phyloP scores from a whole-genome alignment of 1,139 yeast genomes.

The Diutina siamensis region DNA sequence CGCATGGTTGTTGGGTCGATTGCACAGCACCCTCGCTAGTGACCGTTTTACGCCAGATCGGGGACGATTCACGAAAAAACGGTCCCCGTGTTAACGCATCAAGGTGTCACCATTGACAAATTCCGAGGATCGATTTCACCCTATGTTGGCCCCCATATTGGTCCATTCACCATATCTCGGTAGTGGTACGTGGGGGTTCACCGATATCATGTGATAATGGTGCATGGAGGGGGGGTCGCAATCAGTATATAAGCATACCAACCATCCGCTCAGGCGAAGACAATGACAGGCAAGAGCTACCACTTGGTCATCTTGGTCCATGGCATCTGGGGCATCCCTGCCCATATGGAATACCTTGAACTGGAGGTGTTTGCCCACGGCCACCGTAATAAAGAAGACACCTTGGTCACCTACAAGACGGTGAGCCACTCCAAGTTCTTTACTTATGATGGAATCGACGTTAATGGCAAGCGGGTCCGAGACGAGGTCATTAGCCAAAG shows the following conservation, averaged over 20 bases:
- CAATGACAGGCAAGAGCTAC: not conserved
- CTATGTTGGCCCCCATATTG: too few relatives aligned
- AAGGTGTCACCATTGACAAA: too few relatives aligned
- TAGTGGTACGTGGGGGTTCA: not conserved
- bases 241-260: not conserved
- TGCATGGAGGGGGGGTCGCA: not conserved
- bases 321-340: constrained; percentile 57
- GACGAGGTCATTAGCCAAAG: constrained; percentile 50
- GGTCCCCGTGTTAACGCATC: too few relatives aligned
- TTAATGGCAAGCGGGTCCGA: constrained; percentile 69
- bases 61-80: too few relatives aligned
- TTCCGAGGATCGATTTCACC: too few relatives aligned
- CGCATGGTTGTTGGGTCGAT: too few relatives aligned
- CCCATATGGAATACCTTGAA: constrained; percentile 52
- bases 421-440: constrained; percentile 53
- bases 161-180: too few relatives aligned
- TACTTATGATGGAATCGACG: constrained; percentile 80
- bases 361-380: constrained; percentile 20
- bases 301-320: constrained; percentile 5
- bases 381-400: constrained; percentile 13
- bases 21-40: too few relatives aligned
- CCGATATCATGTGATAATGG: not conserved
- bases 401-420: constrained; percentile 43
- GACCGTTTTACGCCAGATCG: too few relatives aligned
- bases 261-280: not conserved